phyloP scores from a whole-genome alignment of 2,329 filamentous ascomycete genomes.

The Magnaporthiopsis poae region DNA sequence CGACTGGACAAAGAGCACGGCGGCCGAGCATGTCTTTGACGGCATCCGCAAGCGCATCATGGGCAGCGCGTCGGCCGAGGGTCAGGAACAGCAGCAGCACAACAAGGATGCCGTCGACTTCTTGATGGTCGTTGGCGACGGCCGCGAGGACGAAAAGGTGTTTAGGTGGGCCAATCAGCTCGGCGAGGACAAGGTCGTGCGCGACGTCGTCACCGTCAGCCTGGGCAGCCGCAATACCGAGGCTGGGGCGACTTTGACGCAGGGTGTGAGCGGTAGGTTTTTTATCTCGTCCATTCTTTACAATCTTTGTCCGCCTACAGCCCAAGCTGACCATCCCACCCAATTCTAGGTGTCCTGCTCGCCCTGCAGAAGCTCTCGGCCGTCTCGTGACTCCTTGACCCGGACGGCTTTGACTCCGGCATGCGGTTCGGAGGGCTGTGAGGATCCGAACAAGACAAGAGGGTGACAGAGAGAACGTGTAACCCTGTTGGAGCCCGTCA shows the following conservation, averaged over 20 bases:
- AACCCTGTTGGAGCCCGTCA: too few species aligned
- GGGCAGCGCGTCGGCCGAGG: background rate
- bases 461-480: too few species aligned
- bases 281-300: too few species aligned
- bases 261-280: slow-evolving; percentile 76
- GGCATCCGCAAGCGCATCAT: slow-evolving; percentile 35
- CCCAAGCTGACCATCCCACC: background rate
- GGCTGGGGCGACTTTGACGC: slow-evolving; percentile 73
- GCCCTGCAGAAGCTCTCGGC: slow-evolving; percentile 31
- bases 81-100: slow-evolving; percentile 19
- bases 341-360: slow-evolving; percentile 2
- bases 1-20: slow-evolving; percentile 80
- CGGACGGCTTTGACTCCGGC: slow-evolving; percentile 4
- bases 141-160: slow-evolving; percentile 84
- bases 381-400: slow-evolving; percentile 7
- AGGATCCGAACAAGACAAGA: background rate
- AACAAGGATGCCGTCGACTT: slow-evolving; percentile 57
- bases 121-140: slow-evolving; percentile 79
- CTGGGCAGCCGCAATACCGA: slow-evolving; percentile 81
- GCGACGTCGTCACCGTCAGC: slow-evolving; percentile 74
- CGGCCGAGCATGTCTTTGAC: slow-evolving; percentile 64
- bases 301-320: too few species aligned
- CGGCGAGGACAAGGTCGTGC: slow-evolving; percentile 45
- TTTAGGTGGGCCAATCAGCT: slow-evolving; percentile 89
- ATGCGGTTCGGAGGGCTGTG: slow-evolving; percentile 4